Conservation (phyloP, 2,329 filamentous ascomycete species). For the Sporothrix luriei region DNA sequence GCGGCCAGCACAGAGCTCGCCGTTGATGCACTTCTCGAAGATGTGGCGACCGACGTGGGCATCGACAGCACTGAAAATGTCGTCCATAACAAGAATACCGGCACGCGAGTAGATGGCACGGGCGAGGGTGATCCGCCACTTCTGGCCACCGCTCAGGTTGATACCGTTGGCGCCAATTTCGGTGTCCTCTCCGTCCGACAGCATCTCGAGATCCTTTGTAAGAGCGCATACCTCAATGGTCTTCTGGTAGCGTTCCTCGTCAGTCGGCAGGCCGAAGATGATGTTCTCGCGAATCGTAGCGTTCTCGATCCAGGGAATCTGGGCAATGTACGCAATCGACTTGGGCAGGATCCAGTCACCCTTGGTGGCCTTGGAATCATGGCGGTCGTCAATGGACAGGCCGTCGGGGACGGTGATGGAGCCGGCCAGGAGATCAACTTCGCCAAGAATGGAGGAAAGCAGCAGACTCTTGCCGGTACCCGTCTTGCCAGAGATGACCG, state of each 20-base stretch:
- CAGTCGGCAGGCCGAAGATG: conserved; percentile 71
- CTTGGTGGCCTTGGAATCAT: conserved; percentile 63
- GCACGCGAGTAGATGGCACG: conserved; percentile 78
- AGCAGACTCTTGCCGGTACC: conserved; percentile 78
- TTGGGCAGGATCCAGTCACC: conserved; percentile 70
- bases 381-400: conserved; percentile 56
- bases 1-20: conserved; percentile 67
- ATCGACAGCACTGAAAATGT: conserved; percentile 82
- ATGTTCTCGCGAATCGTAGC: conserved; percentile 78
- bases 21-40: conserved; percentile 73
- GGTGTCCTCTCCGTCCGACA: conserved; percentile 75
- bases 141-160: conserved; percentile 80
- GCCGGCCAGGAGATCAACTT: conserved; percentile 69
- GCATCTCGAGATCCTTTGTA: conserved; percentile 73
- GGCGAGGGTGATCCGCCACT: conserved; percentile 79
- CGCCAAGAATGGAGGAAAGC: conserved; percentile 72
- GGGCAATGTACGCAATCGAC: conserved; percentile 73
- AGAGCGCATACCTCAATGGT: conserved; percentile 74
- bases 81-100: conserved; percentile 75
- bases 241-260: conserved; percentile 68
- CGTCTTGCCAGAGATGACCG: conserved; percentile 74
- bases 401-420: conserved; percentile 58
- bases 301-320: conserved; percentile 86
- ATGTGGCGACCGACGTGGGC: conserved; percentile 79
- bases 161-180: conserved; percentile 85